phyloP scores from a whole-genome alignment of 75 land plant species.

The Ceratopteris richardii region DNA sequence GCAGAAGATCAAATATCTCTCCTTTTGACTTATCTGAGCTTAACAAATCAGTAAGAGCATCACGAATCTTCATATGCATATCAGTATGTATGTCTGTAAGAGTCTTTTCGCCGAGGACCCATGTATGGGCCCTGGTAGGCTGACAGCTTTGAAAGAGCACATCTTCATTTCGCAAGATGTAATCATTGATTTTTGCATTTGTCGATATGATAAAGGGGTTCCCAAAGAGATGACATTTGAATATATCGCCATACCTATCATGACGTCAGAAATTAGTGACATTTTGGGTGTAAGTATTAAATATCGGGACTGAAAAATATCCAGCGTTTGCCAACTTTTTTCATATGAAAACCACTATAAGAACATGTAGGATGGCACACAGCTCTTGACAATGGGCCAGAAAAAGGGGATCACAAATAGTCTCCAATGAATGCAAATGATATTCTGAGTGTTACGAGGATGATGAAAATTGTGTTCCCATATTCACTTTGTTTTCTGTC shows the following conservation, averaged over 20 bases:
- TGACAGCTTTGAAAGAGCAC: slow-evolving; percentile 55
- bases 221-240: slow-evolving; percentile 72
- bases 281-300: too few relatives aligned
- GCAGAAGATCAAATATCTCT: not conserved
- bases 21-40: not conserved
- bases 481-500: too few relatives aligned
- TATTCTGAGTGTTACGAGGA: too few relatives aligned
- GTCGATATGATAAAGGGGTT: slow-evolving; percentile 60
- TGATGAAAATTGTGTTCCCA: too few relatives aligned
- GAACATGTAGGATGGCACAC: too few relatives aligned
- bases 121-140: slow-evolving; percentile 44
- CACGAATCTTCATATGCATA: slow-evolving; percentile 35
- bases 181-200: slow-evolving; percentile 56
- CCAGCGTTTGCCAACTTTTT: too few relatives aligned
- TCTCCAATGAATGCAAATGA: too few relatives aligned
- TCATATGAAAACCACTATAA: too few relatives aligned
- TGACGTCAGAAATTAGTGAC: too few relatives aligned
- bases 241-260: slow-evolving; percentile 65
- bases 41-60: not conserved
- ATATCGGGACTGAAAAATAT: too few relatives aligned
- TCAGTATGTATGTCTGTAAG: slow-evolving; percentile 43
- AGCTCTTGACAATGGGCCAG: too few relatives aligned
- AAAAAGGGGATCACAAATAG: too few relatives aligned
- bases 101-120: slow-evolving; percentile 44
- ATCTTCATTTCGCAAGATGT: slow-evolving; percentile 65